phyloP scores from a whole-genome alignment of 192 early-diverging fungal genomes.

The Phlyctochytrium planicorne region DNA sequence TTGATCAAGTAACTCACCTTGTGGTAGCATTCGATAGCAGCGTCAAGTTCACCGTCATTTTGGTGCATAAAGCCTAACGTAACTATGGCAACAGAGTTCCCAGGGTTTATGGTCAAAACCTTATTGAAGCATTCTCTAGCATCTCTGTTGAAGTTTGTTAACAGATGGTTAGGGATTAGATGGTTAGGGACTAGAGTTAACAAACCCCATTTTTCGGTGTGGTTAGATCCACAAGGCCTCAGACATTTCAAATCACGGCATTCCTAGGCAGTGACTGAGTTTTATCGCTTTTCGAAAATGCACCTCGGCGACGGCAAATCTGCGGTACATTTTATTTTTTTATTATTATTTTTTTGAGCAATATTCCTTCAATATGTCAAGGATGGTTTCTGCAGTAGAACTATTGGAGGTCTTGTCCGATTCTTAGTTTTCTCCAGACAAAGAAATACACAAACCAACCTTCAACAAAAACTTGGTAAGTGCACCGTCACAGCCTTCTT shows the following conservation, averaged over 20 bases:
- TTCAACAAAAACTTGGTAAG: slow-evolving; percentile 21
- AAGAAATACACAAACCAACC: slow-evolving; percentile 14
- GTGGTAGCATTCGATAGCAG: not conserved
- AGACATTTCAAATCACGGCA: not conserved
- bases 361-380: not conserved
- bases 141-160: not conserved
- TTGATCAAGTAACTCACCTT: not conserved
- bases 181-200: too few relatives aligned
- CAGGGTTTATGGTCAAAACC: not conserved
- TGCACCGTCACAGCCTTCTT: slow-evolving; percentile 6
- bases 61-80: not conserved
- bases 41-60: not conserved
- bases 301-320: not conserved
- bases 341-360: too few relatives aligned
- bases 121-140: not conserved
- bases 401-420: too few relatives aligned
- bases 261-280: not conserved
- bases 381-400: not conserved
- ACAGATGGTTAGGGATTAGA: too few relatives aligned
- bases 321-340: too few relatives aligned
- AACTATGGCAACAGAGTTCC: not conserved
- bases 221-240: not conserved
- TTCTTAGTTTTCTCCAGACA: too few relatives aligned
- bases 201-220: not conserved
- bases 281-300: not conserved